A percentile compares a stretch with the other conserved stretches of the same genome.
Conservation (phyloP, 805 yeast species). For the Kuraishia cidri region DNA sequence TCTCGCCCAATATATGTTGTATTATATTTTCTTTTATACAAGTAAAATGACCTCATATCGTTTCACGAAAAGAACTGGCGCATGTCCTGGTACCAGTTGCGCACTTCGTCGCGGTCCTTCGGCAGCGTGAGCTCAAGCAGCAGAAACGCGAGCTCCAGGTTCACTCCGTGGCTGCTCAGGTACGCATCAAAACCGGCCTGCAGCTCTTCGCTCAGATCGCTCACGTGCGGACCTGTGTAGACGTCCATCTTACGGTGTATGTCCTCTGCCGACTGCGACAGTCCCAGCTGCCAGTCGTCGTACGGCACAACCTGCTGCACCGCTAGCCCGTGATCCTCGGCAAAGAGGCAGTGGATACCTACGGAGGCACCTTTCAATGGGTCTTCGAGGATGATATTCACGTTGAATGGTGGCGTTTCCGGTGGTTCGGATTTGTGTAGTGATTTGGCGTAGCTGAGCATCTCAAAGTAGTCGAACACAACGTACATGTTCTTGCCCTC, state of each 20-base stretch:
- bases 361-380: slow-evolving; percentile 2
- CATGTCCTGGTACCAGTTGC: slow-evolving; percentile 27
- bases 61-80: slow-evolving; percentile 4
- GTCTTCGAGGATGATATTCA: slow-evolving; percentile 6
- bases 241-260: slow-evolving; percentile 19
- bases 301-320: slow-evolving; percentile 5
- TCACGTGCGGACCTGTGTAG: slow-evolving; percentile 37
- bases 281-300: slow-evolving; percentile 4
- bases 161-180: slow-evolving; percentile 26
- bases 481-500: slow-evolving; percentile 3
- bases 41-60: background rate
- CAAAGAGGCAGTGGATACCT: slow-evolving; percentile 5
- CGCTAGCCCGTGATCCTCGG: slow-evolving; percentile 3
- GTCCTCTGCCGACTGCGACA: slow-evolving; percentile 4
- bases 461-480: slow-evolving; percentile 5
- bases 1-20: no score
- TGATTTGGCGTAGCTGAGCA: no score
- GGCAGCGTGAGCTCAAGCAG: slow-evolving; percentile 28
- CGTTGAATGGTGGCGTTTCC: no score
- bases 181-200: slow-evolving; percentile 32
- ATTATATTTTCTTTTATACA: background rate
- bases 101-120: slow-evolving; percentile 36
- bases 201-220: slow-evolving; percentile 33
- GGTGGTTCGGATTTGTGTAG: no score
- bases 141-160: slow-evolving; percentile 32